Evolutionary conservation across 345 rosid species (phyloP).

Genomic region (Dipteronia sinensis): DNA sequence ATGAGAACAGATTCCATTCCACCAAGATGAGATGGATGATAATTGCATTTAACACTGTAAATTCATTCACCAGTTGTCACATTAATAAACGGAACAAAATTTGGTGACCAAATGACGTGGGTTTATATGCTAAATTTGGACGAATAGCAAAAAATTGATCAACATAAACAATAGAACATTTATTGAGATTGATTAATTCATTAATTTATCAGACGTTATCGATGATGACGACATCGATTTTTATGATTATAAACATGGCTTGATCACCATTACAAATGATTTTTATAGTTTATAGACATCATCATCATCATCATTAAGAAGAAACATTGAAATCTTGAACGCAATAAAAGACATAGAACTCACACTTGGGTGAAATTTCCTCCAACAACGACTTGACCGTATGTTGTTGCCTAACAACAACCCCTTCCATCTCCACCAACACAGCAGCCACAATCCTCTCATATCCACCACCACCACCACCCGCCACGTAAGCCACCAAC

Average conservation of each 20-base stretch:
- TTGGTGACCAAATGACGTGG: too few species aligned
- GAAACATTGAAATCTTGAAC: neutral
- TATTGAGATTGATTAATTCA: neutral
- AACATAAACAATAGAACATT: neutral
- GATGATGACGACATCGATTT: neutral
- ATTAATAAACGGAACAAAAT: too few species aligned
- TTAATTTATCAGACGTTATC: too few species aligned
- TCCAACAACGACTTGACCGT: conserved; percentile 70
- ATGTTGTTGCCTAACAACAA: conserved; percentile 63
- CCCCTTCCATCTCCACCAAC: conserved; percentile 79
- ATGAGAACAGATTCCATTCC: neutral
- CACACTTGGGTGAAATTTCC: conserved; percentile 68
- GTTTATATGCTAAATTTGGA: too few species aligned
- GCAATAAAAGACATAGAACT: conserved; percentile 71
- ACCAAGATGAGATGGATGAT: neutral
- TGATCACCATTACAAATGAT: neutral
- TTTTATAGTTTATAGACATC: neutral
- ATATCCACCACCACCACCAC: conserved; percentile 70
- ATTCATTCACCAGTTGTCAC: too few species aligned
- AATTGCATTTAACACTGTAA: too few species aligned
- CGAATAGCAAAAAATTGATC: too few species aligned
- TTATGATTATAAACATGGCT: neutral
- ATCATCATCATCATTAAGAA: neutral
- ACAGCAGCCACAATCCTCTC: conserved; percentile 70
- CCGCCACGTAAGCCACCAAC: conserved; percentile 68